Evolutionary conservation across 768 basidiomycete species (phyloP), one percentile per base, ranked within the genome.

Genomic region (Pleurotus ostreatus): DNA sequence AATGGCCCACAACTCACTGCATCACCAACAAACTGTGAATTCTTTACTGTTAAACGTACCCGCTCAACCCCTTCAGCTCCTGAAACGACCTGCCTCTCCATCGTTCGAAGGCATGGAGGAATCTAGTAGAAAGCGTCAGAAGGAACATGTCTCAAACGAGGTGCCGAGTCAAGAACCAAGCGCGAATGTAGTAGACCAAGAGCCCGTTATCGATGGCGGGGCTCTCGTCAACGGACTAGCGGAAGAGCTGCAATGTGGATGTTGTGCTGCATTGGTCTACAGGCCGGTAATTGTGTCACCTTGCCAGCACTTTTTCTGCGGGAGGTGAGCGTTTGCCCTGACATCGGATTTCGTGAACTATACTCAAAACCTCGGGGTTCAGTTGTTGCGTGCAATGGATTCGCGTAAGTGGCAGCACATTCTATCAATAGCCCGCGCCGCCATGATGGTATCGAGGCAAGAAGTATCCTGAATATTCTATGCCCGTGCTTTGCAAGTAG

Each of bases 271-370:
- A 57, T 76, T 94, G 43, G 85, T 89, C 57, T 92, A 94, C 70
- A 77, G 82, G 58, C 92, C 92, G 2, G 91, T 94, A 13, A 74
- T 92, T 25, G 88, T 94, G 51, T 77, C 80, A 37, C 92, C 92
- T 26, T 94, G 92, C 68, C 89, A 92, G 62, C 92, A 94, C 76
- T 92, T 89, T 77, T 93, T 92, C 66, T 94, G 92, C 64, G 92
- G 92, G 69, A 92, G 91, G 89, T 91, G 70, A 38, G 26, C 11
- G 13, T 55, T 38, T 7, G 12, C 37, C 16, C 25, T 7, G n/a
- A 22, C 8, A 16, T 13, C 15, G 45, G 18, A 37, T 23, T 48
- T 25, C 18, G 20, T 26, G 7, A 25, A 25, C 1, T 12, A 34
- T 34, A 34, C 30, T 34, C 30, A 34, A 11, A 43, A 25, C 39